Evolutionary conservation across 352 stramenopile species (phyloP).

Genomic region (Phytophthora pistaciae): DNA sequence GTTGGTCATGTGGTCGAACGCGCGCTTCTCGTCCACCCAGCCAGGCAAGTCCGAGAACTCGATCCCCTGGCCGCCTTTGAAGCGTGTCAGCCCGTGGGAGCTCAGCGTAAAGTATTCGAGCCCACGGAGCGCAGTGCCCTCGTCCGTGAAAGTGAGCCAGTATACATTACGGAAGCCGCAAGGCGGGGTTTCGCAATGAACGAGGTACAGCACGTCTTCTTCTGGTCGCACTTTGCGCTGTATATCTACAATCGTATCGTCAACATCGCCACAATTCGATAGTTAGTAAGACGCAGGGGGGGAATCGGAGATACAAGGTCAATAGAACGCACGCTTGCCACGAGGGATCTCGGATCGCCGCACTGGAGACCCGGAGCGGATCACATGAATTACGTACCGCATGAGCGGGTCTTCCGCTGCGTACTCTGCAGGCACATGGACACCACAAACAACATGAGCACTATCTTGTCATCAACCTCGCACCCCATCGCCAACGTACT

Average conservation of each 20-base stretch:
- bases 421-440: slow-evolving; percentile 46
- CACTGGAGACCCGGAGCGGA: slow-evolving; percentile 37
- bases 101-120: slow-evolving; percentile 70
- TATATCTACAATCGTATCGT: slow-evolving; percentile 23
- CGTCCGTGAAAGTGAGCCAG: slow-evolving; percentile 62
- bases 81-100: slow-evolving; percentile 66
- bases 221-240: slow-evolving; percentile 38
- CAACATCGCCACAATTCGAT: neutral
- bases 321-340: slow-evolving; percentile 37
- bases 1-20: slow-evolving; percentile 77
- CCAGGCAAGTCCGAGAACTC: slow-evolving; percentile 63
- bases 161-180: slow-evolving; percentile 78
- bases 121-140: slow-evolving; percentile 31
- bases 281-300: neutral
- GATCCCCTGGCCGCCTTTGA: slow-evolving; percentile 40
- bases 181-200: slow-evolving; percentile 47
- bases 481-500: slow-evolving; percentile 15
- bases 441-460: neutral
- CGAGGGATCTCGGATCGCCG: slow-evolving; percentile 45
- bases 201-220: slow-evolving; percentile 69
- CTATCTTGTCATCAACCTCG: no score
- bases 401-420: slow-evolving; percentile 50
- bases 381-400: slow-evolving; percentile 54
- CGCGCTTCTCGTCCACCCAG: slow-evolving; percentile 77
- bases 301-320: neutral